Percentiles rank a stretch among this genome's conserved stretches.
These are phyloP conservation scores for Aspergillus brasiliensis DNA, from an alignment of 2,329 filamentous ascomycete genomes.

Conservation along the genomic window DNA sequence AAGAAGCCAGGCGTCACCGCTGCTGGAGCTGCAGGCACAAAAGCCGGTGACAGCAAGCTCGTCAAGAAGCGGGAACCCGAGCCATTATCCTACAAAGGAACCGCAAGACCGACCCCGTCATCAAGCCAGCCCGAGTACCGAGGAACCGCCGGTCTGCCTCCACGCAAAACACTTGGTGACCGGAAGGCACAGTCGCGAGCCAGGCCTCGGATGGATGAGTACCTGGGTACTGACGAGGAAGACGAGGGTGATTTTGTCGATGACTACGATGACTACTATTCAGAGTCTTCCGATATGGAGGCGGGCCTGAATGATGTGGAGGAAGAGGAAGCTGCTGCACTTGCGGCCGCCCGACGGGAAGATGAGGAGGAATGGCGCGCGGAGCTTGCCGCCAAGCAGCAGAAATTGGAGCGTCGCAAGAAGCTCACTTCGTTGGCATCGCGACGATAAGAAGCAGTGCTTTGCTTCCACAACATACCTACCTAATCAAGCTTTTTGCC, in stretches of 20 bases:
- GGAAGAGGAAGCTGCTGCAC: slow-evolving; percentile 46
- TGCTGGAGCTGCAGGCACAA: slow-evolving; percentile 21
- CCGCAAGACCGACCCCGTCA: slow-evolving; percentile 34
- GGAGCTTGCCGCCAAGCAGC: slow-evolving; percentile 49
- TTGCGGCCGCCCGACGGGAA: slow-evolving; percentile 46
- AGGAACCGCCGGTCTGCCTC: slow-evolving; percentile 45
- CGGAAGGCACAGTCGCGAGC: slow-evolving; percentile 27
- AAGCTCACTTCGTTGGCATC: slow-evolving; percentile 44
- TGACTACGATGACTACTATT: slow-evolving; percentile 46
- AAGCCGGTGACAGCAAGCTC: slow-evolving; percentile 22
- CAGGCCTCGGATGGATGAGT: slow-evolving; percentile 41
- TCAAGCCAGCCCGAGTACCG: slow-evolving; percentile 37
- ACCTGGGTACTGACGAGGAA: slow-evolving; percentile 52
- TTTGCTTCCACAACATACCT: not conserved
- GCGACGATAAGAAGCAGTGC: slow-evolving; percentile 30
- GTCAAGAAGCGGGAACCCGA: slow-evolving; percentile 37
- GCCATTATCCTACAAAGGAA: slow-evolving; percentile 42
- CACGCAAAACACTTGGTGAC: slow-evolving; percentile 28
- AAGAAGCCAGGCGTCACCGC: slow-evolving; percentile 30
- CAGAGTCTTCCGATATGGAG: slow-evolving; percentile 55
- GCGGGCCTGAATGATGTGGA: slow-evolving; percentile 51
- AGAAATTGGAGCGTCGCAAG: slow-evolving; percentile 50
- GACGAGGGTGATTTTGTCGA: slow-evolving; percentile 47
- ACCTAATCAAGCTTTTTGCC: not conserved
- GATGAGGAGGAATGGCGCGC: slow-evolving; percentile 49